These are phyloP conservation scores for Xylariaceae sp. DNA, from an alignment of 2,329 filamentous ascomycete species.

Conservation along the genomic window DNA sequence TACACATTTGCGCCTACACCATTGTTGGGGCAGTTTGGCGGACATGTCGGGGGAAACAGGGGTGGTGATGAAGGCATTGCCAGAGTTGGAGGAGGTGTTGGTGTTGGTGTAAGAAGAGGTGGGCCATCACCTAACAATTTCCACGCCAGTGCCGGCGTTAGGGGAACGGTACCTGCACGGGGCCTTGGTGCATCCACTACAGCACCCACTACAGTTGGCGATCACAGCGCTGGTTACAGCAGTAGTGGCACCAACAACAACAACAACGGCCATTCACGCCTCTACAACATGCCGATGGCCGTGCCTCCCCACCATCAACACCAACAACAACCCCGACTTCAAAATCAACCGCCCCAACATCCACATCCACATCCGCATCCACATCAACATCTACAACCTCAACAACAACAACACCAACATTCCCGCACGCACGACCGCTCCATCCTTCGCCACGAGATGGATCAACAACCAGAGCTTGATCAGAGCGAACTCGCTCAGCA, in stretches of 20 bases:
- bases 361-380: background rate
- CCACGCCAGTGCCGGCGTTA: constrained; percentile 33
- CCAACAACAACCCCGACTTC: constrained; percentile 13
- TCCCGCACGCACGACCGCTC: constrained; percentile 13
- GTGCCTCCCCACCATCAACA: constrained; percentile 19
- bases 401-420: constrained; percentile 18
- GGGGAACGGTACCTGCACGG: no score
- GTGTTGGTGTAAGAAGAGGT: constrained; percentile 22
- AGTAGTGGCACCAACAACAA: constrained; percentile 11
- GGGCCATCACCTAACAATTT: constrained; percentile 32
- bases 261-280: constrained; percentile 16
- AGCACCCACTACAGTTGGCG: constrained; percentile 35
- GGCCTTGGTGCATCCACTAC: no score
- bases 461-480: constrained; percentile 42
- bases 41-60: constrained; percentile 29
- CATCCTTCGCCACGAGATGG: constrained; percentile 46
- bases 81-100: constrained; percentile 20
- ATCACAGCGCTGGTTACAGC: constrained; percentile 27
- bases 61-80: constrained; percentile 18
- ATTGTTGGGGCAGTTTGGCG: constrained; percentile 37
- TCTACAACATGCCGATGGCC: constrained; percentile 25
- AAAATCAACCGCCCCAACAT: constrained; percentile 4
- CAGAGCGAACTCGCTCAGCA: constrained; percentile 59
- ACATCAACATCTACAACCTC: constrained; percentile 21
- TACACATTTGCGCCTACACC: constrained; percentile 41